Percentiles rank a stretch among this genome's conserved stretches.
phyloP scores from a whole-genome alignment of 345 rosid species.

The Brassica juncea region DNA sequence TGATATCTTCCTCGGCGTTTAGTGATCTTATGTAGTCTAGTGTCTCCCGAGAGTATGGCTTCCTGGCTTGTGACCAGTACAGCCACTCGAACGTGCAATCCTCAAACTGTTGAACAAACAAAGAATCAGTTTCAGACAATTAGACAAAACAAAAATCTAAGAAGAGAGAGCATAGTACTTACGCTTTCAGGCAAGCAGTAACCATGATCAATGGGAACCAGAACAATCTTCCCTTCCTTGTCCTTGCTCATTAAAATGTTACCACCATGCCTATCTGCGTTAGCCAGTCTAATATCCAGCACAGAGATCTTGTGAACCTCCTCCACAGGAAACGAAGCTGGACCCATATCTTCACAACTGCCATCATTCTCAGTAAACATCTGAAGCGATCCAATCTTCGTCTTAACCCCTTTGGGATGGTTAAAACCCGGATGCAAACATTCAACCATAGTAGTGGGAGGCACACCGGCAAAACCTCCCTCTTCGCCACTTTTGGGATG shows the following conservation, averaged over 20 bases:
- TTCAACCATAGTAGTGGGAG: constrained; percentile 73
- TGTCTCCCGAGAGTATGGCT: constrained; percentile 59
- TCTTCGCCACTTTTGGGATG: constrained; percentile 57
- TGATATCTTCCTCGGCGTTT: constrained; percentile 72
- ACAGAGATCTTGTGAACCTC: constrained; percentile 91
- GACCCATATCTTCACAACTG: constrained; percentile 92
- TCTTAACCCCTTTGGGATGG: constrained; percentile 51
- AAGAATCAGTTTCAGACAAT: constrained; percentile 7
- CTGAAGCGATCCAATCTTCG: constrained; percentile 82
- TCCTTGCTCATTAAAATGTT: constrained; percentile 66
- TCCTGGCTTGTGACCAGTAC: constrained; percentile 83
- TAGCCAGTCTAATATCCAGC: constrained; percentile 85
- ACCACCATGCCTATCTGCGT: constrained; percentile 89
- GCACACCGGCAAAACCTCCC: constrained; percentile 82
- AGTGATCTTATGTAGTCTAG: constrained; percentile 60
- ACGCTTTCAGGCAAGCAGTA: constrained; percentile 88
- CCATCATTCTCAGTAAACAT: constrained; percentile 74
- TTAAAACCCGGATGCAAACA: constrained; percentile 75
- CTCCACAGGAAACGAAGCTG: constrained; percentile 62
- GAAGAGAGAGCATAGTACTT: constrained; percentile 25
- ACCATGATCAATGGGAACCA: constrained; percentile 91
- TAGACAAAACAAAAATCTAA: neutral
- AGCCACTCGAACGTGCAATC: constrained; percentile 96
- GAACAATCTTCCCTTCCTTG: constrained; percentile 47
- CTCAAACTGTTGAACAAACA: constrained; percentile 60